Evolutionary conservation across 2,329 filamentous ascomycete genomes (phyloP).

Genomic region (Thielaviopsis ethacetica): DNA sequence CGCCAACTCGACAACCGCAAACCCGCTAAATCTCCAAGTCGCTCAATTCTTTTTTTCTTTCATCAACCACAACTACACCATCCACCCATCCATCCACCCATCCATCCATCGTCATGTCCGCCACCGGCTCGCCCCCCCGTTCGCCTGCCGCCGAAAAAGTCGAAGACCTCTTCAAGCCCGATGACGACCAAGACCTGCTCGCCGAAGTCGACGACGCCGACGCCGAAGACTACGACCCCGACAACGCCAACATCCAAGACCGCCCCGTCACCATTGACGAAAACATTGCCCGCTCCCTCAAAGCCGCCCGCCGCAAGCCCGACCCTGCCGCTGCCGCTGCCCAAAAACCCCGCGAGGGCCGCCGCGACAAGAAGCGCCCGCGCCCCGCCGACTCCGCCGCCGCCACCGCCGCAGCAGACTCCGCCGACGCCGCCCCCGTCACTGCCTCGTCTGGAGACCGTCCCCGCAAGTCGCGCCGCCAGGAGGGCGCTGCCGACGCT

Average conservation of each 20-base stretch:
- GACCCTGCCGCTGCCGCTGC: slow-evolving; percentile 40
- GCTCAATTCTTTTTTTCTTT: too few species aligned
- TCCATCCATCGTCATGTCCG: slow-evolving; percentile 25
- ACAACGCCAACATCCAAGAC: slow-evolving; percentile 45
- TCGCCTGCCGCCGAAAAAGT: slow-evolving; percentile 18
- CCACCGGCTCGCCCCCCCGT: slow-evolving; percentile 26
- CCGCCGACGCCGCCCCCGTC: slow-evolving; percentile 18
- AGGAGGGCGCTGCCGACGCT: too few species aligned
- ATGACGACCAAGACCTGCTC: slow-evolving; percentile 41
- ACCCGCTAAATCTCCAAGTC: too few species aligned
- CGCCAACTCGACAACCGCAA: too few species aligned
- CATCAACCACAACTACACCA: background rate
- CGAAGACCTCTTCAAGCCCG: slow-evolving; percentile 28
- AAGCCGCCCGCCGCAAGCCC: slow-evolving; percentile 50
- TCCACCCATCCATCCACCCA: background rate
- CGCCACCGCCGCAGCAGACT: slow-evolving; percentile 27
- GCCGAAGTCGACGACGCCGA: slow-evolving; percentile 56
- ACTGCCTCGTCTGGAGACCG: slow-evolving; percentile 17
- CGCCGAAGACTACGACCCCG: slow-evolving; percentile 52
- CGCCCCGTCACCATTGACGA: slow-evolving; percentile 52
- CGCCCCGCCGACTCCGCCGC: slow-evolving; percentile 36
- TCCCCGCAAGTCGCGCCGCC: slow-evolving; percentile 31
- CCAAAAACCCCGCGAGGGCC: slow-evolving; percentile 62
- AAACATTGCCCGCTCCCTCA: slow-evolving; percentile 45
- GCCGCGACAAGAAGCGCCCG: slow-evolving; percentile 47